Evolutionary conservation across 441 rosid genomes (phyloP).

Genomic region (Pelargonium myrrhifolium): DNA sequence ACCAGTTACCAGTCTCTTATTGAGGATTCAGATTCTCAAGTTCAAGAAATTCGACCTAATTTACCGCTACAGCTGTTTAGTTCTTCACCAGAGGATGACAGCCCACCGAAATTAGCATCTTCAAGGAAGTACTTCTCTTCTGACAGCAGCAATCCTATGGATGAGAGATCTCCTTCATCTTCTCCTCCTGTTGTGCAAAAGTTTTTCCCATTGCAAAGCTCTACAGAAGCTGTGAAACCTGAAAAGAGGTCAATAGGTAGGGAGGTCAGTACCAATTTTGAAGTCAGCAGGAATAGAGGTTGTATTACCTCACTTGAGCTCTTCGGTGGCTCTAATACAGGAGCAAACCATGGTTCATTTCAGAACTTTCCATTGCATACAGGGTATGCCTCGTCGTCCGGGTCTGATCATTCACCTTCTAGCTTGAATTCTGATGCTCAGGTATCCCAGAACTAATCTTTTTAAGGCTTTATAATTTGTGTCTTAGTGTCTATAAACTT

Average conservation of each 20-base stretch:
- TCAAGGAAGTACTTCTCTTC: conserved; percentile 80
- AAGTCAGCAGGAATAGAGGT: conserved; percentile 31
- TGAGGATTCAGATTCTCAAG: conserved; percentile 60
- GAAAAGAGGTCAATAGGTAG: conserved; percentile 35
- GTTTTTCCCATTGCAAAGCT: conserved; percentile 66
- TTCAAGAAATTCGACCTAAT: conserved; percentile 46
- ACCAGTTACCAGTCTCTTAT: conserved; percentile 58
- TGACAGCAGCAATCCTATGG: conserved; percentile 75
- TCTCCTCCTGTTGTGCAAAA: conserved; percentile 59
- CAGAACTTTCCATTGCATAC: conserved; percentile 50
- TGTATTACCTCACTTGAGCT: conserved; percentile 56
- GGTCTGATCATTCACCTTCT: conserved; percentile 82
- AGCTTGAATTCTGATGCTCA: conserved; percentile 73
- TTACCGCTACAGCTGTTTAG: conserved; percentile 71
- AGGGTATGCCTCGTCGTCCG: conserved; percentile 77
- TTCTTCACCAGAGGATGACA: conserved; percentile 61
- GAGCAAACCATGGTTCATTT: conserved; percentile 32
- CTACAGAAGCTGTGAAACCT: conserved; percentile 43
- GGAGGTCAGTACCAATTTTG: conserved; percentile 35
- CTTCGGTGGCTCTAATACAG: conserved; percentile 49
- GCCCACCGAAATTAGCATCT: conserved; percentile 60
- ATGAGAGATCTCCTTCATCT: conserved; percentile 66
- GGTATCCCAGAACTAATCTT: conserved; percentile 28
- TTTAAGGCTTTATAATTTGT: not conserved
- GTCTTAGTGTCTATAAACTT: not conserved